Conservation (phyloP, 306 rosid genomes). For the Acacia confusa region DNA sequence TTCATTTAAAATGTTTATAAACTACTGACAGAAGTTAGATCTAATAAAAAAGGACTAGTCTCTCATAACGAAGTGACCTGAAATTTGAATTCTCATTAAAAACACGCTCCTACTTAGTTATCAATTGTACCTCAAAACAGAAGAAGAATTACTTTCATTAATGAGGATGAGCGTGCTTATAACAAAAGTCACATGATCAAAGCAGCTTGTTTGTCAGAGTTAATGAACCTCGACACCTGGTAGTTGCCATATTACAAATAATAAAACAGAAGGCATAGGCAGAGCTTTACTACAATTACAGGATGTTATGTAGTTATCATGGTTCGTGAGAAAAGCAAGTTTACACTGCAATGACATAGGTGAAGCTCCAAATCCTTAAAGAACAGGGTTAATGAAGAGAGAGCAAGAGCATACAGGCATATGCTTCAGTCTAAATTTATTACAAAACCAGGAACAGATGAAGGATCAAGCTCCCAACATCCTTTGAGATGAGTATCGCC, state of each 20-base stretch:
- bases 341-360: neutral
- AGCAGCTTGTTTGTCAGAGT: neutral
- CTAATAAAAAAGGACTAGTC: too few relatives aligned
- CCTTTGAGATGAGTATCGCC: slow-evolving; percentile 45
- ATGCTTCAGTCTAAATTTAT: slow-evolving; percentile 31
- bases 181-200: neutral
- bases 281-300: neutral
- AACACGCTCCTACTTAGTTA: too few relatives aligned
- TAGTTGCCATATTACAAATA: neutral
- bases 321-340: neutral
- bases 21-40: neutral
- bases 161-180: too few relatives aligned
- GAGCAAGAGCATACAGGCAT: neutral
- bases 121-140: too few relatives aligned
- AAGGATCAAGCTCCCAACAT: slow-evolving; percentile 71
- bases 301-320: neutral
- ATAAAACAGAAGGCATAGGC: neutral
- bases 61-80: too few relatives aligned
- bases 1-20: neutral
- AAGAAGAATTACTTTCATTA: too few relatives aligned
- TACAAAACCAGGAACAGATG: slow-evolving; percentile 43
- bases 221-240: neutral
- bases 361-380: slow-evolving; percentile 17
- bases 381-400: neutral
- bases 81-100: too few relatives aligned